phyloP scores from a whole-genome alignment of 1,139 yeast genomes.

The Lizanozyma gosingica region DNA sequence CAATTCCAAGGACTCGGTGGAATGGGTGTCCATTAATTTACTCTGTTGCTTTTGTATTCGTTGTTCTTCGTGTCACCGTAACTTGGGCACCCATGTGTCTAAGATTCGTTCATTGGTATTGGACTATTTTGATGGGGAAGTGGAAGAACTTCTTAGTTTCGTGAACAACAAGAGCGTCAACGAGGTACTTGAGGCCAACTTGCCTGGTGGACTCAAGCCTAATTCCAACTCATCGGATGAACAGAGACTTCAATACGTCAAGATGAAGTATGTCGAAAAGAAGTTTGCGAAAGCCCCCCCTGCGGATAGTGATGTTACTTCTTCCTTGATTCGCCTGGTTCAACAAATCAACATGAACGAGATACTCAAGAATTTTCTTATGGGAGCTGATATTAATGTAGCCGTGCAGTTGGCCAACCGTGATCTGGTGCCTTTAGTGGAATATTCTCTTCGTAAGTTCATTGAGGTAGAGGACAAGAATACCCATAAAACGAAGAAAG shows the following conservation, averaged over 20 bases:
- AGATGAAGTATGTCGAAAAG: constrained; percentile 40
- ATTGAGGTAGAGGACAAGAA: constrained; percentile 19
- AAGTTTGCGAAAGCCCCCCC: constrained; percentile 22
- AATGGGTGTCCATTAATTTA: constrained; percentile 81
- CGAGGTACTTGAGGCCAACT: constrained; percentile 24
- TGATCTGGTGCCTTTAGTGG: constrained; percentile 2
- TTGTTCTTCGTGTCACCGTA: constrained; percentile 59
- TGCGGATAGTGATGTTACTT: constrained; percentile 12
- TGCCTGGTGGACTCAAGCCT: constrained; percentile 12
- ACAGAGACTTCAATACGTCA: constrained; percentile 35
- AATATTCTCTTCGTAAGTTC: constrained; percentile 47
- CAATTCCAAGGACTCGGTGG: constrained; percentile 54
- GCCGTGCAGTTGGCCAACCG: constrained; percentile 21
- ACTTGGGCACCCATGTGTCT: constrained; percentile 43
- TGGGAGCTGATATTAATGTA: constrained; percentile 39
- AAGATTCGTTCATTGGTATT: constrained; percentile 42
- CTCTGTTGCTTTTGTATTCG: constrained; percentile 70
- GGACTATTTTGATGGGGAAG: constrained; percentile 39
- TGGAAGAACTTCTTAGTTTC: constrained; percentile 27
- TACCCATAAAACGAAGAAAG: constrained; percentile 12
- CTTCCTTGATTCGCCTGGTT: constrained; percentile 29
- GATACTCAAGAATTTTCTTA: constrained; percentile 17
- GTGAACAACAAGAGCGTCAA: constrained; percentile 35
- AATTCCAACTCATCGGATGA: constrained; percentile 27
- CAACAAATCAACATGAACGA: constrained; percentile 40